Percentiles rank a stretch among this genome's conserved stretches.
phyloP scores from a whole-genome alignment of 2,329 filamentous ascomycete genomes.

The Clarireedia homoeocarpa region DNA sequence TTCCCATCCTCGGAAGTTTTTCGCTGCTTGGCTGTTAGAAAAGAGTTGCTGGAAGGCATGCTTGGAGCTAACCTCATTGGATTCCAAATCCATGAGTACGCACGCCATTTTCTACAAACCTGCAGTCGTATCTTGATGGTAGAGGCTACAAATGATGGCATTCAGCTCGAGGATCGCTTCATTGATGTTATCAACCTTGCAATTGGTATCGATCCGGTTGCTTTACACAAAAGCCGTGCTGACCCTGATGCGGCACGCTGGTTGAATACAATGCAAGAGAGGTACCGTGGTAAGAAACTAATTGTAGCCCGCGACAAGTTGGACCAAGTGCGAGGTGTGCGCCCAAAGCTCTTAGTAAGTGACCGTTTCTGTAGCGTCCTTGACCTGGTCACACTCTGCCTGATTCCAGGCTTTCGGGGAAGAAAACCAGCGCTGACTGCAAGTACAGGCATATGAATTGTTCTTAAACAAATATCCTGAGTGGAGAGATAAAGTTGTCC shows the following conservation, averaged over 20 bases:
- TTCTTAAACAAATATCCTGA: constrained; percentile 92
- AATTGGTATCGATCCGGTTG: constrained; percentile 84
- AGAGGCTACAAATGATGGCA: constrained; percentile 78
- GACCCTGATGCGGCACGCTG: constrained; percentile 68
- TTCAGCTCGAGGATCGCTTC: constrained; percentile 88
- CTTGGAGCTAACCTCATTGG: constrained; percentile 86
- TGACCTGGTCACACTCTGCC: background rate
- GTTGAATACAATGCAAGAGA: constrained; percentile 71
- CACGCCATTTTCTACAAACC: constrained; percentile 89
- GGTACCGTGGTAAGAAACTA: constrained; percentile 80
- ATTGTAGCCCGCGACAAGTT: constrained; percentile 94
- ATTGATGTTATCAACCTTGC: constrained; percentile 79
- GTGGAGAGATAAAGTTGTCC: constrained; percentile 78
- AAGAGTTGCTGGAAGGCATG: constrained; percentile 83
- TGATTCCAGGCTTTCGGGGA: no score
- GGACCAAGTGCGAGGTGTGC: constrained; percentile 83
- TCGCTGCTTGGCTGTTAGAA: constrained; percentile 79
- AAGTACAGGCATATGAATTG: constrained; percentile 60
- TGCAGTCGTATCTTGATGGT: constrained; percentile 88
- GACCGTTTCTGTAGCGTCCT: background rate
- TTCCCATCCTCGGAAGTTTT: constrained; percentile 97
- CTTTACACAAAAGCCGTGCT: constrained; percentile 61
- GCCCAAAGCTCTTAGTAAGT: constrained; percentile 69
- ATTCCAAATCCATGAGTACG: constrained; percentile 91
- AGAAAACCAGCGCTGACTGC: background rate